These are phyloP conservation scores for Elymus sibiricus DNA, from an alignment of 176 grass and related monocot species.

Conservation along the genomic window DNA sequence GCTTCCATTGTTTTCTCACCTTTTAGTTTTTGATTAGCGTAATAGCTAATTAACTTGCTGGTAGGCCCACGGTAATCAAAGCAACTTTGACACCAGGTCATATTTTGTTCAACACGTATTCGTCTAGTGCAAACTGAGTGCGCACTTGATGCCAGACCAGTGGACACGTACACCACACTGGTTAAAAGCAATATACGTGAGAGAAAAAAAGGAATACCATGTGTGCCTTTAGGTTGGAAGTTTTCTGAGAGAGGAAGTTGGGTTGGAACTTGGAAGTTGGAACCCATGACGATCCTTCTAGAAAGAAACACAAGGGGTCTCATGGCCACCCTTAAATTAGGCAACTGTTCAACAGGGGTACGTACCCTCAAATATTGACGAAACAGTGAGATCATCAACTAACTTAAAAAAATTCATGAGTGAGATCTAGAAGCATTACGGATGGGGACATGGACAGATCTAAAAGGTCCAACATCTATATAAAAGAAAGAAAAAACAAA, in stretches of 20 bases:
- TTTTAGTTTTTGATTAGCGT: not conserved
- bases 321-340: not conserved
- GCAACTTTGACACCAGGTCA: not conserved
- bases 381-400: not conserved
- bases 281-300: not conserved
- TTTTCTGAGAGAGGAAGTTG: not conserved
- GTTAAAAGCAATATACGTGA: not conserved
- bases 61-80: not conserved
- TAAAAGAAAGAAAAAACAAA: not conserved
- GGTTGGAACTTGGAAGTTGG: not conserved
- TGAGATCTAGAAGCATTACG: not conserved
- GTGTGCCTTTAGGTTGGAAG: no score
- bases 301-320: not conserved
- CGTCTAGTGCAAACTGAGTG: not conserved
- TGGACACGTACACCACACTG: not conserved
- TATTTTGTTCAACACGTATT: not conserved
- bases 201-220: not conserved
- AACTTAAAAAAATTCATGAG: not conserved
- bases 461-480: not conserved
- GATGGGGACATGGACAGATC: not conserved
- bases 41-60: not conserved
- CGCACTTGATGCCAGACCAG: not conserved
- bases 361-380: not conserved
- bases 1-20: not conserved
- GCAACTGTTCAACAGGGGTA: not conserved